Evolutionary conservation across 208 protist species (phyloP), one percentile per base, ranked within the genome.

Genomic region (Acanthamoeba royreba): DNA sequence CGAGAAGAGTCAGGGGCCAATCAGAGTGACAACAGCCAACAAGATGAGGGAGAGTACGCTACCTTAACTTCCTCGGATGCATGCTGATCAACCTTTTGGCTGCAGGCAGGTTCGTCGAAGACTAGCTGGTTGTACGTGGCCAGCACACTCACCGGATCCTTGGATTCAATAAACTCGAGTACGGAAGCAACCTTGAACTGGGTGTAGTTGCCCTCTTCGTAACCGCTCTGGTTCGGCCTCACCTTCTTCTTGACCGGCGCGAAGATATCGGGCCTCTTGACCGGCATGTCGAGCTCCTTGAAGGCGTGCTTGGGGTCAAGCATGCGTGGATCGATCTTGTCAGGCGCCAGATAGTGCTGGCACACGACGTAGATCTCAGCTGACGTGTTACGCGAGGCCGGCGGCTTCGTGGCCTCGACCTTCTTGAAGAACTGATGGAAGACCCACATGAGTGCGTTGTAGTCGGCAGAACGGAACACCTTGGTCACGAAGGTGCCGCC

Each of bases 351-450:
- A 94, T 98, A 99, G 19, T 97, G 98, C 49, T 98, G 96, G 96
- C 99, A 99, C 33, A 99, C 98, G 42, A 99, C 98, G 95, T 99
- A 99, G 91, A 99, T 99, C 95, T 99, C 99, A 11, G 99, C 99
- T 38, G 99, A 99, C 74, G 98, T 98, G 96, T 99, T 98, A 96
- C 98, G 22, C 25, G 99, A 99, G 7, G 99, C 97, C 52, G 97
- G 94, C 79, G 99, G 99, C 97, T 99, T 99, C 28, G 99, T 99
- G 0, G 98, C 98, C 94, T 99, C 98, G 42, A 99, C 99, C 95
- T 99, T 99, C 9, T 98, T 97, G 95, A 99, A 99, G 17, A 99
- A 96, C 96, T 99, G 97, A 88, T 99, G 98, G 58, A 99, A 97
- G 66, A 99, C 99, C 98, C 98, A 99, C 52, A 99, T 94, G 15